Evolutionary conservation across 257 asterid species (phyloP), one percentile per base, ranked within the genome.

Genomic region (Nicotiana tabacum): DNA sequence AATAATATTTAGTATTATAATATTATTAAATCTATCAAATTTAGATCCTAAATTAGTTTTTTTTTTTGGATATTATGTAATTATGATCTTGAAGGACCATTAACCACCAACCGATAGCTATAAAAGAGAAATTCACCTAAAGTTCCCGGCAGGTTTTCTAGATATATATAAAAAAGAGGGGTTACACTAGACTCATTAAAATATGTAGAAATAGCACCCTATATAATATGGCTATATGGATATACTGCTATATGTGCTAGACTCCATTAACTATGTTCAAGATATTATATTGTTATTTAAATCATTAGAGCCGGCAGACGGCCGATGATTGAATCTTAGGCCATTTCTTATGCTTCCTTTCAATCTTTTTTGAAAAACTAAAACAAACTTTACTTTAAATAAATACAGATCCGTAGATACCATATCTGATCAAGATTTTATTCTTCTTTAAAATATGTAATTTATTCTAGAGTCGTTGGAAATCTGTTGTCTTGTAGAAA

Each of bases 391-490:
- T 70, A 24, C 61, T 62, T 9, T 6, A 39, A 39, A 39, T 7
- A 15, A 51, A 9, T 56, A 39, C 37, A 60, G 1, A 16, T 55
- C 12, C 43, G 21, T 35, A 66, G 76, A 83, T 78, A 18, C 58
- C 72, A 84, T 78, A 84, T 80, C 77, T 60, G 57, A 37, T 79
- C 62, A 78, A 51, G 77, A 84, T 78, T 80, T 84, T 46, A 60
- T 56, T 66, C 81, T 68, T 33, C 65, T 21, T 18, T 1, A 2
- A 55, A 62, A 61, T 62, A 39, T 37, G 2, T 80, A 74, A 24
- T 13, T 3, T 74, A 74, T 15, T 15, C 62, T 24, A 48, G 21
- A 74, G 61, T 74, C 51, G 80, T 48, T 74, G 51, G 43, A 74
- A 74, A 48, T 48, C 27, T 27, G 0, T 24, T 74, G 13, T 74